phyloP scores from a whole-genome alignment of 345 rosid species.

The Salix suchowensis region DNA sequence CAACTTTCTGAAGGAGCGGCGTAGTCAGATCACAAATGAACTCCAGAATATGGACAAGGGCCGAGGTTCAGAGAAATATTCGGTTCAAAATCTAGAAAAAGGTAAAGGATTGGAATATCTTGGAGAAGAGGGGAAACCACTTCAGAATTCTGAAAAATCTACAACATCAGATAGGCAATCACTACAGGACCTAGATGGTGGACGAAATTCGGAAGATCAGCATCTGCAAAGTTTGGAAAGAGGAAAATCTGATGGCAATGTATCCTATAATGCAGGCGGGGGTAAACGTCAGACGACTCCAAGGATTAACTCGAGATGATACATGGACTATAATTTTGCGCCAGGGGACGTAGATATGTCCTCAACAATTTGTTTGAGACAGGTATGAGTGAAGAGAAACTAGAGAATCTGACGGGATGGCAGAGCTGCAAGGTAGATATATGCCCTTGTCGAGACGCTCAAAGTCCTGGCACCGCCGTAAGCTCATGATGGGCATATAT shows the following conservation, averaged over 20 bases:
- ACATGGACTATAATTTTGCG: background rate
- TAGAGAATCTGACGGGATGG: background rate
- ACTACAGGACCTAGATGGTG: background rate
- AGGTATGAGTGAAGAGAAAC: background rate
- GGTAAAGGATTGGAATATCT: background rate
- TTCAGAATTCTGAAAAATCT: conserved; percentile 1
- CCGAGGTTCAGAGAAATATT: conserved; percentile 9
- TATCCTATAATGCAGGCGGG: conserved; percentile 23
- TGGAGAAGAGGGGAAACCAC: conserved; percentile 14
- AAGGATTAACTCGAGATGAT: conserved; percentile 39
- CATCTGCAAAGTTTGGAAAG: conserved; percentile 23
- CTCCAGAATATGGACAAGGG: conserved; percentile 54
- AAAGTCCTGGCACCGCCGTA: background rate
- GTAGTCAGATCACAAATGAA: conserved; percentile 60
- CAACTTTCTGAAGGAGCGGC: conserved; percentile 78
- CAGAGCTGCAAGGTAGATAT: background rate
- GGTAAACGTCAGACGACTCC: conserved; percentile 17
- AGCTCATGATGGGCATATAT: background rate
- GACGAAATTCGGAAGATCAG: conserved; percentile 7
- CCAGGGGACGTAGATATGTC: background rate
- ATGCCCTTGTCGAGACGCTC: background rate
- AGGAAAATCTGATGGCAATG: conserved; percentile 29
- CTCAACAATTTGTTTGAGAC: background rate
- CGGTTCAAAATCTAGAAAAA: conserved; percentile 1
- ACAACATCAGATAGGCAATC: background rate